These are phyloP conservation scores for Esteya vermicola DNA, from an alignment of 2,329 filamentous ascomycete species.

Conservation along the genomic window DNA sequence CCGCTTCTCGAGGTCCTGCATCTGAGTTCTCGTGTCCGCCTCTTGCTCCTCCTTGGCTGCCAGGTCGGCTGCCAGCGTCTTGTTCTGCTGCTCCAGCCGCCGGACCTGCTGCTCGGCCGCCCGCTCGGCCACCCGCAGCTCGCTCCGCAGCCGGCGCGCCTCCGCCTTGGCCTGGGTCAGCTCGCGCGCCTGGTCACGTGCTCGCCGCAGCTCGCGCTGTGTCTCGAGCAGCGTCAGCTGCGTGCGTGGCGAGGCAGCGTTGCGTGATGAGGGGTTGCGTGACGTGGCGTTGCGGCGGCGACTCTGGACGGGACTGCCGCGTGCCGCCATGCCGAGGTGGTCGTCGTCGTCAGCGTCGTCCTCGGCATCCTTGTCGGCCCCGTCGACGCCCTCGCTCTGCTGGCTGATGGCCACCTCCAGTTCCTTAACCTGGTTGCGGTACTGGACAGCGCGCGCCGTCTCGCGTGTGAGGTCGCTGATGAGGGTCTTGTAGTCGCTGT, in stretches of 20 bases:
- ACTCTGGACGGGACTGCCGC: too few species aligned
- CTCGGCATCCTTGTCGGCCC: slow-evolving; percentile 17
- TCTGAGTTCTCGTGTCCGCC: slow-evolving; percentile 11
- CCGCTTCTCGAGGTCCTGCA: slow-evolving; percentile 16
- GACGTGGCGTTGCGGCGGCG: slow-evolving; percentile 3
- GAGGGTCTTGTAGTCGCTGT: slow-evolving; percentile 30
- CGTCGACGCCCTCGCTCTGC: slow-evolving; percentile 20
- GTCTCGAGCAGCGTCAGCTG: slow-evolving; percentile 37
- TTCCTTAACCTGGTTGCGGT: slow-evolving; percentile 44
- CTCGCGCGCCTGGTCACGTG: slow-evolving; percentile 38
- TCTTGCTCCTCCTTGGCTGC: slow-evolving; percentile 14
- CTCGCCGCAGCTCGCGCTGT: slow-evolving; percentile 38
- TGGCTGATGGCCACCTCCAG: slow-evolving; percentile 37
- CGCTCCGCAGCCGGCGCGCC: slow-evolving; percentile 34
- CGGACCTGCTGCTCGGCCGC: slow-evolving; percentile 28
- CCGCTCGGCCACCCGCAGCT: slow-evolving; percentile 32
- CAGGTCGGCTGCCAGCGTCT: slow-evolving; percentile 17
- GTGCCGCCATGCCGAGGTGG: not conserved
- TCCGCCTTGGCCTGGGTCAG: slow-evolving; percentile 36
- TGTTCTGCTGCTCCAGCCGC: slow-evolving; percentile 22
- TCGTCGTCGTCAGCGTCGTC: slow-evolving; percentile 17
- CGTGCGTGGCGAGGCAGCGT: slow-evolving; percentile 36
- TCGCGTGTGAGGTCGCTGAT: slow-evolving; percentile 41
- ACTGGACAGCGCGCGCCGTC: slow-evolving; percentile 41
- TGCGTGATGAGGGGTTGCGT: slow-evolving; percentile 12